phyloP scores from a whole-genome alignment of 352 stramenopile species.

The Globisporangium sylvaticum region DNA sequence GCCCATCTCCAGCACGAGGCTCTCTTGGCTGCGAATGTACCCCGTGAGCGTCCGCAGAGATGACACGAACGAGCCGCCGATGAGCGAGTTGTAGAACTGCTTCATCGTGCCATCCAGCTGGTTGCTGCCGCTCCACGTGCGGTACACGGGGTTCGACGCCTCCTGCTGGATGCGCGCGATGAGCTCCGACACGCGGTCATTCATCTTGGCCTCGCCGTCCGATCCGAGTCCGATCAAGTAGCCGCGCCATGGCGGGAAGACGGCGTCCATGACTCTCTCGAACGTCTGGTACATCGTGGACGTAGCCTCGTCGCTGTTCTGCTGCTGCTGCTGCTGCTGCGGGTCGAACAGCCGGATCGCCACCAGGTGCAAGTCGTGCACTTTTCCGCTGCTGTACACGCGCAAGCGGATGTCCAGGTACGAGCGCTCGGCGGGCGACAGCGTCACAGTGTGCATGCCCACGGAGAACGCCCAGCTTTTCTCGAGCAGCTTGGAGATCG shows the following conservation, averaged over 20 bases:
- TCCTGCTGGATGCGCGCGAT: slow-evolving; percentile 28
- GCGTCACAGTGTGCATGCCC: slow-evolving; percentile 23
- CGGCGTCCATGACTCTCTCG: slow-evolving; percentile 26
- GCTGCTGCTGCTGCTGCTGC: neutral
- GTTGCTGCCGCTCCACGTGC: slow-evolving; percentile 26
- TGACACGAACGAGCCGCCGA: slow-evolving; percentile 34
- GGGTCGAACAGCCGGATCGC: slow-evolving; percentile 31
- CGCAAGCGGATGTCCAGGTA: slow-evolving; percentile 44
- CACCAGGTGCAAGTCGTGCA: slow-evolving; percentile 41
- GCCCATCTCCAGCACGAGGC: slow-evolving; percentile 30
- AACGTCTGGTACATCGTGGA: slow-evolving; percentile 29
- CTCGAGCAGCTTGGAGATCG: slow-evolving; percentile 29
- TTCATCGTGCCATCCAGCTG: slow-evolving; percentile 35
- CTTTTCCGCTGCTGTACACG: slow-evolving; percentile 23
- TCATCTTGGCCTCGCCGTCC: slow-evolving; percentile 30
- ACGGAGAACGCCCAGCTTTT: slow-evolving; percentile 50
- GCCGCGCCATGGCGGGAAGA: slow-evolving; percentile 36
- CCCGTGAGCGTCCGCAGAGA: slow-evolving; percentile 26
- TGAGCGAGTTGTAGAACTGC: slow-evolving; percentile 41
- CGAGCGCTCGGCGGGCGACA: slow-evolving; percentile 23
- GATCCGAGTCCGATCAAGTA: slow-evolving; percentile 33
- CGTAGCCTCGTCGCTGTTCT: slow-evolving; percentile 2
- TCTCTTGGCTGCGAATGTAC: slow-evolving; percentile 29
- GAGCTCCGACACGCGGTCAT: slow-evolving; percentile 24
- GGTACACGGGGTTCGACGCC: slow-evolving; percentile 24